Evolutionary conservation across 495 filamentous ascomycete genomes (phyloP).

Genomic region (Thermochaetoides thermophila): DNA sequence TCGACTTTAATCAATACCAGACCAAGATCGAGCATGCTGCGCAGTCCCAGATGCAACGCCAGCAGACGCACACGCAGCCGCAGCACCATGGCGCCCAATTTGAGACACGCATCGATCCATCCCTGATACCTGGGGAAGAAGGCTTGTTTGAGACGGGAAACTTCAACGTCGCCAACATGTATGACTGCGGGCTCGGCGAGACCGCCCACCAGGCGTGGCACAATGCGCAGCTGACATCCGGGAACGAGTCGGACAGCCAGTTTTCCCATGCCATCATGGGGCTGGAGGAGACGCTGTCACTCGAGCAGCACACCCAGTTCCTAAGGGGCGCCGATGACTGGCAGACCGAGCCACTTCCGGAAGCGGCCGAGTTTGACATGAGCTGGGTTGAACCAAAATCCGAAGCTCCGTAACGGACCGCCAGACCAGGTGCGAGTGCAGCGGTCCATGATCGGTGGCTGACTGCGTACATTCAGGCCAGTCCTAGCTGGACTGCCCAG

Average conservation of each 20-base stretch:
- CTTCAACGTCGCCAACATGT: conserved; percentile 6
- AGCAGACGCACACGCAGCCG: conserved; percentile 2
- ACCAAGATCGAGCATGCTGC: conserved; percentile 4
- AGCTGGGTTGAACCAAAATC: conserved; percentile 12
- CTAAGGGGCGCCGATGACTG: conserved; percentile 14
- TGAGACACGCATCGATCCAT: conserved; percentile 19
- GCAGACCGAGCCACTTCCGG: conserved; percentile 20
- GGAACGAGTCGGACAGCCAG: conserved; percentile 9
- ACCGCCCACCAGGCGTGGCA: conserved; percentile 9
- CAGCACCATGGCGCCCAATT: conserved; percentile 8
- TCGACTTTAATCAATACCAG: conserved; percentile 10
- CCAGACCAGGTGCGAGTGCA: background rate
- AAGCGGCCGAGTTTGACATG: conserved; percentile 12
- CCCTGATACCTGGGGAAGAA: conserved; percentile 9
- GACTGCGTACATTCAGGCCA: no score
- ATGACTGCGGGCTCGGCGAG: conserved; percentile 2
- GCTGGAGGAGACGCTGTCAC: conserved; percentile 12
- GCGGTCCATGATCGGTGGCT: no score
- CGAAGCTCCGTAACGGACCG: conserved; percentile 2
- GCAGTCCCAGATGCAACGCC: conserved; percentile 1
- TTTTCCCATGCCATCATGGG: conserved; percentile 10
- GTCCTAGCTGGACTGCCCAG: no score
- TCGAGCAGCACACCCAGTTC: conserved; percentile 12
- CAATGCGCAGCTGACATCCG: conserved; percentile 8
- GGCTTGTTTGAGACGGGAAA: conserved; percentile 5